Evolutionary conservation across 148 eudicot genomes (phyloP).

Genomic region (Fagopyrum tataricum): DNA sequence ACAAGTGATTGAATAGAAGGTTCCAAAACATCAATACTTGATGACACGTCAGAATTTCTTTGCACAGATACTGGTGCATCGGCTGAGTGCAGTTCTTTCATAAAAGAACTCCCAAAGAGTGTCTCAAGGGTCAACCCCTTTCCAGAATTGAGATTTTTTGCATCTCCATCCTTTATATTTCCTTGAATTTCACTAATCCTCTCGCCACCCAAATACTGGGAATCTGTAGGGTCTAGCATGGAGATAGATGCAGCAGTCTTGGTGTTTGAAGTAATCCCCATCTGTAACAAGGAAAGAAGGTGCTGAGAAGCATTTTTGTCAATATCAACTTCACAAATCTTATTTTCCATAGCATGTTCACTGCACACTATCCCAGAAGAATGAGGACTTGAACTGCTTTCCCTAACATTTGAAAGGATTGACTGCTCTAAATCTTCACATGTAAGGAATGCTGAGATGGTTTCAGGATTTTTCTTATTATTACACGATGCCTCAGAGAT

Average conservation of each 20-base stretch:
- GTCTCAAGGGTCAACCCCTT: slow-evolving; percentile 64
- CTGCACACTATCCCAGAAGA: slow-evolving; percentile 21
- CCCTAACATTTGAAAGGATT: slow-evolving; percentile 60
- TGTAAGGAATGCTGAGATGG: slow-evolving; percentile 63
- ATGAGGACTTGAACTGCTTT: slow-evolving; percentile 27
- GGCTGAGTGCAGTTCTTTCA: slow-evolving; percentile 77
- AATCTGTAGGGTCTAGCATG: slow-evolving; percentile 23
- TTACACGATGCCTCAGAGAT: slow-evolving; percentile 27
- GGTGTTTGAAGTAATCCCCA: slow-evolving; percentile 28
- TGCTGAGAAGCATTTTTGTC: slow-evolving; percentile 66
- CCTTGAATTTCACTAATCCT: slow-evolving; percentile 18
- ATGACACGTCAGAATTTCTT: slow-evolving; percentile 37
- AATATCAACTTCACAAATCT: slow-evolving; percentile 26
- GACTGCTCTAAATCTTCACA: slow-evolving; percentile 97
- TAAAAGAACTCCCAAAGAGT: slow-evolving; percentile 84
- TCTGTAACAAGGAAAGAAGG: slow-evolving; percentile 77
- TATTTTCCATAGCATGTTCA: slow-evolving; percentile 23
- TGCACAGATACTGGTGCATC: slow-evolving; percentile 72
- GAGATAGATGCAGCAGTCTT: slow-evolving; percentile 17
- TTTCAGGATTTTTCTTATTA: slow-evolving; percentile 28
- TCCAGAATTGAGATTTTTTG: slow-evolving; percentile 27
- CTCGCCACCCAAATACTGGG: slow-evolving; percentile 18
- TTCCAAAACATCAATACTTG: slow-evolving; percentile 27
- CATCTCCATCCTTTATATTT: slow-evolving; percentile 26
- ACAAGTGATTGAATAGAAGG: slow-evolving; percentile 23